Evolutionary conservation across 2,329 filamentous ascomycete species (phyloP), one percentile per base, ranked within the genome.

Genomic region (Cladosporium sp.): DNA sequence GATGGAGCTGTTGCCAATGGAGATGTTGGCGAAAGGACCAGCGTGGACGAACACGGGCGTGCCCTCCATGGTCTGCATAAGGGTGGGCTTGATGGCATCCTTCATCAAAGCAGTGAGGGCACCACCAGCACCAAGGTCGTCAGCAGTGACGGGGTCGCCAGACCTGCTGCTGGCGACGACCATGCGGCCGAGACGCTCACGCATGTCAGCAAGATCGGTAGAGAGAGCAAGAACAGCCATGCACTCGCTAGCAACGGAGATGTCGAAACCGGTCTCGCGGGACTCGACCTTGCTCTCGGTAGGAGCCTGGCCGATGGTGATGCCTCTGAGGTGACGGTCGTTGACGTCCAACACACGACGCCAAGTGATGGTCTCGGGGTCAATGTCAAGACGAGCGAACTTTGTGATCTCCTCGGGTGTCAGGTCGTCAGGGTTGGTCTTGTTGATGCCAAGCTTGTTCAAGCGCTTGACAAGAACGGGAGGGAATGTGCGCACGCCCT

Each of bases 11-110:
- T 96, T 95, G 59, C 95, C 95, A 70, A 99, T 98, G 79, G 90
- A 94, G 78, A 99, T 99, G 80, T 99, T 99, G 76, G 95, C 95
- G 74, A 99, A 99, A 18, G 95, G 95, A 4, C 95, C 95, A 26
- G 95, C 95, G 76, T 99, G 95, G 15, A 99, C 95, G 76, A 99
- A 96, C 2, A 98, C 95, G 0, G 95, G 95, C 8, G 95, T 99
- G 32, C 95, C 95, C 79, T 99, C 95, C 63, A 99, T 84, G 34
- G 92, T 97, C 80, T 99, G 95, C 95, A 99, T 98, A 70, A 99
- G 83, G 81, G 97, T 99, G 67, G 95, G 95, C 85, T 99, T 99
- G 82, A 98, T 96, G 65, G 95, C 93, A 80, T 99, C 95, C 82
- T 91, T 95, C 92, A 99, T 97, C 74, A 99, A 84, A 34, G 93